phyloP scores from a whole-genome alignment of 306 rosid genomes.

The Medicago truncatula region DNA sequence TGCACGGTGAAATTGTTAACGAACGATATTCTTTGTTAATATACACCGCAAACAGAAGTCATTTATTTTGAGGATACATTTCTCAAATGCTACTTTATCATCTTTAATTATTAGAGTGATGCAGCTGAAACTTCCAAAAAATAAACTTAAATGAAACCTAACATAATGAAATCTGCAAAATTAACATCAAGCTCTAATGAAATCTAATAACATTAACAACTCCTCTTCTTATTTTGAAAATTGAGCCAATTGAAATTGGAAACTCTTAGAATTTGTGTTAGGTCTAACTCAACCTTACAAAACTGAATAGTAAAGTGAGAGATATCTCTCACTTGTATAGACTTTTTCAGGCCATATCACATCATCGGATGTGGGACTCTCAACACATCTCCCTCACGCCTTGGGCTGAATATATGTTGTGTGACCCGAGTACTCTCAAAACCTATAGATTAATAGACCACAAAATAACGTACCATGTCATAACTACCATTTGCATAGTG shows the following conservation, averaged over 20 bases:
- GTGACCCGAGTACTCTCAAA: neutral
- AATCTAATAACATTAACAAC: neutral
- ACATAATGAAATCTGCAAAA: no score
- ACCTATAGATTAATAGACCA: neutral
- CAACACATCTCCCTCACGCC: neutral
- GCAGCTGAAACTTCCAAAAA: no score
- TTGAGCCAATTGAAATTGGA: no score
- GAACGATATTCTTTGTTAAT: neutral
- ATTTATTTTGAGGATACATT: no score
- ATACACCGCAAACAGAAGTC: no score
- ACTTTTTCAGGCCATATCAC: neutral
- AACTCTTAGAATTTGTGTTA: neutral
- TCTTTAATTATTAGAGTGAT: neutral
- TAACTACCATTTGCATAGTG: no score
- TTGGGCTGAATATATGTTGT: neutral
- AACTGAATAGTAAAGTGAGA: neutral
- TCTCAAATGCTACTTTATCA: no score
- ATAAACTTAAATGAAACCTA: no score
- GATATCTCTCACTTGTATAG: neutral
- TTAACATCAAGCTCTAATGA: neutral
- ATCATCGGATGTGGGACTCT: no score
- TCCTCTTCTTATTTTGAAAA: neutral
- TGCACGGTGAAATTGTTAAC: no score
- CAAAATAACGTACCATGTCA: no score
- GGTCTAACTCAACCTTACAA: neutral